phyloP scores from a whole-genome alignment of 805 yeast genomes.

The Candida odintsovae region DNA sequence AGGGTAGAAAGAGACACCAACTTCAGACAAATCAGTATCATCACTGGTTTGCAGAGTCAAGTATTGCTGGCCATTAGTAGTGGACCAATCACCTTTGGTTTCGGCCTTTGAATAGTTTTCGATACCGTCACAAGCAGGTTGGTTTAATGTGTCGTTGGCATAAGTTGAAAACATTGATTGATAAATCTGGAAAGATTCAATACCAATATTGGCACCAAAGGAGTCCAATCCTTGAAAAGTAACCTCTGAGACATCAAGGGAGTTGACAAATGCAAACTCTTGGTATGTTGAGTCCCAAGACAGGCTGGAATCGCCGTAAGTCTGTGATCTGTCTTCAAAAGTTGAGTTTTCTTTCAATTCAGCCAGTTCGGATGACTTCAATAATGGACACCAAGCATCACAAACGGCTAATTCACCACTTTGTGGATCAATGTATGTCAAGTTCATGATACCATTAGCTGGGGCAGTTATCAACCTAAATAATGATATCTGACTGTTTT shows the following conservation, averaged over 20 bases:
- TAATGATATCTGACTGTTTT: conserved; percentile 40
- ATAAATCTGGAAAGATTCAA: conserved; percentile 69
- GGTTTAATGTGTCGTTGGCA: conserved; percentile 72
- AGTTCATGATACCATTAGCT: conserved; percentile 83
- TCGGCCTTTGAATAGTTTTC: conserved; percentile 24
- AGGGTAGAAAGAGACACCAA: conserved; percentile 53
- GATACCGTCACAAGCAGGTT: conserved; percentile 46
- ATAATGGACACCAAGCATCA: conserved; percentile 86
- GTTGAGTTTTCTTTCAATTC: conserved; percentile 8
- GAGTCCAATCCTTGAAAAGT: conserved; percentile 60
- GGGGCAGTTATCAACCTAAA: conserved; percentile 79
- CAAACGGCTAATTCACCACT: conserved; percentile 56
- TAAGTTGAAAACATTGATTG: conserved; percentile 50
- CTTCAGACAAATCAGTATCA: conserved; percentile 23
- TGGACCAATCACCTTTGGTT: conserved; percentile 25
- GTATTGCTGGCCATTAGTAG: conserved; percentile 29
- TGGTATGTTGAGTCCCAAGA: conserved; percentile 46
- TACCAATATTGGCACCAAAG: conserved; percentile 63
- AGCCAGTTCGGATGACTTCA: conserved; percentile 32
- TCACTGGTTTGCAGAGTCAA: conserved; percentile 27
- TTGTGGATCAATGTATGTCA: conserved; percentile 74
- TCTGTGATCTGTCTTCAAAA: conserved; percentile 6
- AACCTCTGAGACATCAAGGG: conserved; percentile 52
- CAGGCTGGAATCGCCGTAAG: conserved; percentile 30
- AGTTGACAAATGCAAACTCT: conserved; percentile 77